Evolutionary conservation across 2,329 filamentous ascomycete species (phyloP).

Genomic region (Trichoderma atroviride): DNA sequence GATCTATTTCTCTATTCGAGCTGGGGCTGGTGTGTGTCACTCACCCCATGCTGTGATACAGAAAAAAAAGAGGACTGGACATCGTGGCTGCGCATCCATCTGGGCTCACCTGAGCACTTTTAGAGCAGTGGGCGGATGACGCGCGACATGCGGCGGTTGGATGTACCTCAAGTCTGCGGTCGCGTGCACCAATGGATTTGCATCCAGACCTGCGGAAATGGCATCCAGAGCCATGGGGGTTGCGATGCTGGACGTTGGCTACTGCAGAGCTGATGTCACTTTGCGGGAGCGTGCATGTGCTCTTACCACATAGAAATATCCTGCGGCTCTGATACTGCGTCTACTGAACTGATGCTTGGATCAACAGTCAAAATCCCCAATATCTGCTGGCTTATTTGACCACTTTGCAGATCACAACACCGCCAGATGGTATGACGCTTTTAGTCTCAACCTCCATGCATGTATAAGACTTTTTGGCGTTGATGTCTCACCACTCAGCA

Average conservation of each 20-base stretch:
- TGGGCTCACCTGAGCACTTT: slow-evolving; percentile 23
- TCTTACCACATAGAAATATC: background rate
- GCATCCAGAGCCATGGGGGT: background rate
- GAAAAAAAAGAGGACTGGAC: background rate
- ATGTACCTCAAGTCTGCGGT: background rate
- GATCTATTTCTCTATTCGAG: background rate
- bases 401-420: background rate
- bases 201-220: background rate
- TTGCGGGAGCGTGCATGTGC: background rate
- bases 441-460: background rate
- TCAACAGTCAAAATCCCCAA: background rate
- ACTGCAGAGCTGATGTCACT: slow-evolving; percentile 12
- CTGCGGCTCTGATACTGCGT: background rate
- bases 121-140: slow-evolving; percentile 13
- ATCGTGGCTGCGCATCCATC: slow-evolving; percentile 4
- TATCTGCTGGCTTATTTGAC: background rate
- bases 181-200: slow-evolving; percentile 13
- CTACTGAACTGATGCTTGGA: background rate
- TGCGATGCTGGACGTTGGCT: background rate
- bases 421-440: background rate
- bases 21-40: background rate
- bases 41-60: background rate
- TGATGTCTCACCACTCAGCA: slow-evolving; percentile 2
- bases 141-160: slow-evolving; percentile 1
- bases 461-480: background rate